These are phyloP conservation scores for Plectosphaerella plurivora DNA, from an alignment of 2,329 filamentous ascomycete species.

Conservation along the genomic window DNA sequence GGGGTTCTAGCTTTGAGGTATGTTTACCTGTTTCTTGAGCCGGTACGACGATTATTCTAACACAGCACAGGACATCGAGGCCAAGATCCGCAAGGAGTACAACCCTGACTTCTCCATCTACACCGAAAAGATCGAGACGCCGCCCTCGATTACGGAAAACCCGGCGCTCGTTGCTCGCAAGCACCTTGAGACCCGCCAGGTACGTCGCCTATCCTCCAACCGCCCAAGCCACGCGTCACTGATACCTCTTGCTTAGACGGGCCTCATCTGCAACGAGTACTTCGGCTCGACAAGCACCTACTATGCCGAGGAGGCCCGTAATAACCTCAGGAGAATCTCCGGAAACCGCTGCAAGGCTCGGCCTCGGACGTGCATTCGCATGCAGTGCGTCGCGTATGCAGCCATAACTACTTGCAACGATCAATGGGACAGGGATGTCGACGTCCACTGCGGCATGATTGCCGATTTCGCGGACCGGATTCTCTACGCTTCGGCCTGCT, in stretches of 20 bases:
- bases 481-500: background rate
- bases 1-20: background rate
- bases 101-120: background rate
- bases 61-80: background rate
- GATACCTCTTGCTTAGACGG: background rate
- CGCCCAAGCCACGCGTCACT: background rate
- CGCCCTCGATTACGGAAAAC: background rate
- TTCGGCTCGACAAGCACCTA: background rate
- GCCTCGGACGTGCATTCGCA: background rate
- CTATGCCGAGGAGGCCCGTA: background rate
- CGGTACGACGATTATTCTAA: background rate
- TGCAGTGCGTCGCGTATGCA: background rate
- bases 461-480: background rate
- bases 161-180: background rate
- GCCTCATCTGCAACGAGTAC: background rate
- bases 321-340: background rate
- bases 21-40: background rate
- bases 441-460: background rate
- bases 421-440: background rate
- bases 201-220: background rate
- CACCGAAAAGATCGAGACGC: background rate
- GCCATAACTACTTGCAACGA: background rate
- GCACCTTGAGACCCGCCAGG: background rate
- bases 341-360: background rate
- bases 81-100: background rate